Percentiles rank a stretch among this genome's conserved stretches.
Evolutionary conservation across 176 grass and related monocot species (phyloP).

Genomic region (Thalia dealbata): DNA sequence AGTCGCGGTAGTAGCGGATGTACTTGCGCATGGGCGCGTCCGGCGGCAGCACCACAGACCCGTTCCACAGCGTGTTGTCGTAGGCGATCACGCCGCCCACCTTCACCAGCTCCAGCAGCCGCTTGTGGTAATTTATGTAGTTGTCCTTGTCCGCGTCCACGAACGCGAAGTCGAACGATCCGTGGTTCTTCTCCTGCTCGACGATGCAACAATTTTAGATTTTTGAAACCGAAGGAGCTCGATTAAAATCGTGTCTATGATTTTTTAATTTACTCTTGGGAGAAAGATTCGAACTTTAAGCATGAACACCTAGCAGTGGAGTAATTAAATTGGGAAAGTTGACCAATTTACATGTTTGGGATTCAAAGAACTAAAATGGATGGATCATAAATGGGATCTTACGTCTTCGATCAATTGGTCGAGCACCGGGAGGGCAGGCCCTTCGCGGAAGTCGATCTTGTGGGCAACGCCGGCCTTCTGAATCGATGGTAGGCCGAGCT

Average conservation of each 20-base stretch:
- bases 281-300: not conserved
- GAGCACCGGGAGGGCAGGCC: slow-evolving; percentile 62
- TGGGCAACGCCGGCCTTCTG: slow-evolving; percentile 82
- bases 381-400: not conserved
- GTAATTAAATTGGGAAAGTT: no score
- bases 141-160: slow-evolving; percentile 99
- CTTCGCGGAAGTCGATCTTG: slow-evolving; percentile 97
- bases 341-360: no score
- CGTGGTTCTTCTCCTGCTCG: slow-evolving; percentile 41
- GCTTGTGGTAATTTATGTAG: slow-evolving; percentile 97
- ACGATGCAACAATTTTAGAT: no score
- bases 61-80: slow-evolving; percentile 98
- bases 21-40: slow-evolving; percentile 85
- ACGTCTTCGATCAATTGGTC: slow-evolving; percentile 63
- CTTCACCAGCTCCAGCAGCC: slow-evolving; percentile 81
- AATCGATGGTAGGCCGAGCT: slow-evolving; percentile 69
- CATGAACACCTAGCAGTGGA: not conserved
- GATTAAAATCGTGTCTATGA: not conserved
- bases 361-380: no score
- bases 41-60: slow-evolving; percentile 67
- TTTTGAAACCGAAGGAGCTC: no score
- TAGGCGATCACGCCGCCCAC: slow-evolving; percentile 68
- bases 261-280: not conserved
- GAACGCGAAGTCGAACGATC: slow-evolving; percentile 79
- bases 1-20: slow-evolving; percentile 79